phyloP scores from a whole-genome alignment of 2,329 filamentous ascomycete species.

The Apiospora aurea region DNA sequence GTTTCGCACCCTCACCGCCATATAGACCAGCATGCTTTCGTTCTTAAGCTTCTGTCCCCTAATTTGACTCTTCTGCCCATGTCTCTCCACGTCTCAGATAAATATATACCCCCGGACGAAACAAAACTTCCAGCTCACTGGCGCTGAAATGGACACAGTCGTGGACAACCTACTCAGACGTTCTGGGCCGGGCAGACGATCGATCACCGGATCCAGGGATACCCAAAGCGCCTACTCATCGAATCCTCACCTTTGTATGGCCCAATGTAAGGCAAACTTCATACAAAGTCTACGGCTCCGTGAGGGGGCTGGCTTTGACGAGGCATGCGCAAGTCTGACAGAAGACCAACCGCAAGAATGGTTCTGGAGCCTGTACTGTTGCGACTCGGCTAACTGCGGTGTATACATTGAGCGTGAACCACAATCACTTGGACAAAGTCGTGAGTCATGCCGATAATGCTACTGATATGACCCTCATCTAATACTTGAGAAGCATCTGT shows the following conservation, averaged over 20 bases:
- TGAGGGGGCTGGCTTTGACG: constrained; percentile 29
- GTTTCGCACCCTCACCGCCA: constrained; percentile 29
- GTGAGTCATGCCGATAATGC: constrained; percentile 44
- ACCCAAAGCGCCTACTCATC: not conserved
- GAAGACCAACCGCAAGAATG: constrained; percentile 35
- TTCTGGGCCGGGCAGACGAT: not conserved
- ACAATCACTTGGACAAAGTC: constrained; percentile 46
- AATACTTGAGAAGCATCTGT: constrained; percentile 51
- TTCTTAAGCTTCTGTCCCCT: not conserved
- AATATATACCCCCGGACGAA: constrained; percentile 20
- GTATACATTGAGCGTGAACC: constrained; percentile 45
- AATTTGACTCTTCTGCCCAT: constrained; percentile 1
- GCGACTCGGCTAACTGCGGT: constrained; percentile 58
- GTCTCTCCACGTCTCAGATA: constrained; percentile 24
- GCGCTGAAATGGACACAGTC: constrained; percentile 7
- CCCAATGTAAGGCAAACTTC: not conserved
- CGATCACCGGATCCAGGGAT: not conserved
- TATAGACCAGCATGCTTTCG: constrained; percentile 27
- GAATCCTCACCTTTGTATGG: not conserved
- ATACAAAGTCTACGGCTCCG: constrained; percentile 24
- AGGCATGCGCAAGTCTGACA: constrained; percentile 36
- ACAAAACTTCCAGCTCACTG: not conserved
- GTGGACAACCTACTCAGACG: not conserved
- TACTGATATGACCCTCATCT: not conserved
- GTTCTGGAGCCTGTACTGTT: constrained; percentile 59